Base-by-base conservation (phyloP, 176 grass and related monocot species). In the Cenchrus purpureus region DNA sequence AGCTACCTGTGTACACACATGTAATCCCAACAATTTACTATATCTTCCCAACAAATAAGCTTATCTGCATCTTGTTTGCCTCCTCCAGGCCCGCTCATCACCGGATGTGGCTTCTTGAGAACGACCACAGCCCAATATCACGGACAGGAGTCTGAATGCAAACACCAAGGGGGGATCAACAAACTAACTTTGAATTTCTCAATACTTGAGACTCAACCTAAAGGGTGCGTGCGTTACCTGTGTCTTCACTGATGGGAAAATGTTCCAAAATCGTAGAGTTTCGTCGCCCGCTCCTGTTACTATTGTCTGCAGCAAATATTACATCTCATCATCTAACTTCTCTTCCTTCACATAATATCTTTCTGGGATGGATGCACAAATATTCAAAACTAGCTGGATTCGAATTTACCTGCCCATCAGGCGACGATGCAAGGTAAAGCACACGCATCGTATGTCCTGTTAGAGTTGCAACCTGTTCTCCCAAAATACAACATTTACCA, bases 191-290 rank as follows among this genome's bases (percentile, higher is more conserved):
- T 59, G 9, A 2, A 70, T 45, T 78, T 57, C 74, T 71, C 14
- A 4, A 70, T 29, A 72, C 7, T 10, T 64, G 64, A 32, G 31
- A 32, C 63, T 32, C 10, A 48, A 2, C 54, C 55, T n/a, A 56
- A 12, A 3, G 40, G 7, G 1, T 34, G 28, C 6, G 6, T 6
- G 8, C 74, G 25, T 42, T 91, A 96, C 97, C 79, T 87, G 92
- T 2, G 91, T 75, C 84, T 96, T 99, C 79, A 89, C 72, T 10
- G 91, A 95, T 75, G 97, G 97, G 81, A 99, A 99, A 31, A 99
- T 90, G 81, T 96, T 99, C 93, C 93, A 99, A 76, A 98, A 99
- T 81, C 97, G 87, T 12, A 98, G 86, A 58, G 97, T 98, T 84
- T 98, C 97, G 1, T 98, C 97, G 0, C 97, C 93, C 0, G 97